phyloP scores from a whole-genome alignment of 2,329 filamentous ascomycete genomes.

The Aspergillus fijiensis region DNA sequence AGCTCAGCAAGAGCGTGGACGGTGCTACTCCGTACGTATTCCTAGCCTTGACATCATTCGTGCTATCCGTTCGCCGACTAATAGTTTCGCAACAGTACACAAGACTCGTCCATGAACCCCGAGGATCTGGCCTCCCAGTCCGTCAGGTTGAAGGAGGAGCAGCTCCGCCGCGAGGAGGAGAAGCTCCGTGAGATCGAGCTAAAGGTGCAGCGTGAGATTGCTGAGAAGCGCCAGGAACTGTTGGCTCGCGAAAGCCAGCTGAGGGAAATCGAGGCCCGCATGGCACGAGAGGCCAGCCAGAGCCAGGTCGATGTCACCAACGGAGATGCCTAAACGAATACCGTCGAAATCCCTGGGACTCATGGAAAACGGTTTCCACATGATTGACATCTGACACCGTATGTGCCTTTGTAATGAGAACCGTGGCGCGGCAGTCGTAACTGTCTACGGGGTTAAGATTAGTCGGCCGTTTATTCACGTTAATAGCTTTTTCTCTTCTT shows the following conservation, averaged over 20 bases:
- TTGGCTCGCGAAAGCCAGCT: constrained; percentile 96
- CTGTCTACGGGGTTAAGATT: constrained; percentile 42
- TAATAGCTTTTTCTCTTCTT: constrained; percentile 38
- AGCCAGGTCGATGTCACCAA: constrained; percentile 32
- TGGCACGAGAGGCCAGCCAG: constrained; percentile 77
- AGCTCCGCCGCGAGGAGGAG: constrained; percentile 98
- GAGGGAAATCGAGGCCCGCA: constrained; percentile 96
- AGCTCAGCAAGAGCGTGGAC: constrained; percentile 98
- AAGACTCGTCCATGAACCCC: constrained; percentile 91
- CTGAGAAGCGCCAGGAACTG: constrained; percentile 98
- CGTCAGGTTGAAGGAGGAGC: constrained; percentile 98
- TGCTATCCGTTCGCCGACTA: not conserved
- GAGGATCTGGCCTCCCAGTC: constrained; percentile 96
- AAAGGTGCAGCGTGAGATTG: constrained; percentile 99
- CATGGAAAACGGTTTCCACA: constrained; percentile 27
- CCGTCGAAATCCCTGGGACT: constrained; percentile 27
- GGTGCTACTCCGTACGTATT: constrained; percentile 77
- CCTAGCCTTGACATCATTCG: not conserved
- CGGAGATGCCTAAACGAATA: constrained; percentile 39
- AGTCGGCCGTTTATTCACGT: constrained; percentile 40
- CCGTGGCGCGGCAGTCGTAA: constrained; percentile 35
- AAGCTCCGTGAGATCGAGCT: constrained; percentile 99
- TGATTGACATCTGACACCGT: constrained; percentile 31
- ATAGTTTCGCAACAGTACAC: constrained; percentile 33
- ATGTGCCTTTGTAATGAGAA: constrained; percentile 39